Evolutionary conservation across 805 yeast genomes (phyloP).

Genomic region (Zygosaccharomyces bisporus): DNA sequence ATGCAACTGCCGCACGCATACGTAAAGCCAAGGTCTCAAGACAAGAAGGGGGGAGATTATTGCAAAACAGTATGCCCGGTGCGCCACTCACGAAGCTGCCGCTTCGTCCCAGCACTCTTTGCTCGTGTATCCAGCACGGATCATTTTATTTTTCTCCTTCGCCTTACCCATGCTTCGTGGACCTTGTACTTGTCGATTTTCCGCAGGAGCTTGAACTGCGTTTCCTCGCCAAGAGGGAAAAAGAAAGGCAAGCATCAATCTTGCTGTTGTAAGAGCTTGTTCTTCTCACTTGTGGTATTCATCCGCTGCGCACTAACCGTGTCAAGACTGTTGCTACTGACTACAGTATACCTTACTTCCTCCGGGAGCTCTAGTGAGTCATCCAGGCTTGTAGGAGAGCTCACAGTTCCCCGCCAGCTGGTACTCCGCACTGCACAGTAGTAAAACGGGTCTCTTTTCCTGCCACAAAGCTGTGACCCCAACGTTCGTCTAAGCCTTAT

Average conservation of each 20-base stretch:
- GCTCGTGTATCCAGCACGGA: too few species aligned
- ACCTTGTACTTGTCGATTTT: too few species aligned
- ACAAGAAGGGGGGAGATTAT: too few species aligned
- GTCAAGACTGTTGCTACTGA: not conserved
- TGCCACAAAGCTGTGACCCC: not conserved
- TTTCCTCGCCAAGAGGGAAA: not conserved
- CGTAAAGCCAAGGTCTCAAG: too few species aligned
- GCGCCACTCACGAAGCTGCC: too few species aligned
- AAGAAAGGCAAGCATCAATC: not conserved
- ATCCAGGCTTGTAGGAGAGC: not conserved
- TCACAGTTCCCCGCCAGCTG: too few species aligned
- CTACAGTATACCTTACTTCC: not conserved
- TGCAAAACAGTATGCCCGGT: too few species aligned
- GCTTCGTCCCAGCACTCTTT: too few species aligned
- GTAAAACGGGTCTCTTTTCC: not conserved
- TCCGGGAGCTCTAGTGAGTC: not conserved
- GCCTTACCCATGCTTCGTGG: too few species aligned
- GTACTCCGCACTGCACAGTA: not conserved
- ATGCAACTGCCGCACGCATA: too few species aligned
- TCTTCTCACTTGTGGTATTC: not conserved
- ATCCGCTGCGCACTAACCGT: not conserved
- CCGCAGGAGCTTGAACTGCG: not conserved
- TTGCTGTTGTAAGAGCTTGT: not conserved
- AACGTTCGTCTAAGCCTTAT: not conserved
- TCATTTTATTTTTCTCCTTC: too few species aligned